These are phyloP conservation scores for Heterobasidion parviporum DNA, from an alignment of 1,284 basidiomycete species.

Conservation along the genomic window DNA sequence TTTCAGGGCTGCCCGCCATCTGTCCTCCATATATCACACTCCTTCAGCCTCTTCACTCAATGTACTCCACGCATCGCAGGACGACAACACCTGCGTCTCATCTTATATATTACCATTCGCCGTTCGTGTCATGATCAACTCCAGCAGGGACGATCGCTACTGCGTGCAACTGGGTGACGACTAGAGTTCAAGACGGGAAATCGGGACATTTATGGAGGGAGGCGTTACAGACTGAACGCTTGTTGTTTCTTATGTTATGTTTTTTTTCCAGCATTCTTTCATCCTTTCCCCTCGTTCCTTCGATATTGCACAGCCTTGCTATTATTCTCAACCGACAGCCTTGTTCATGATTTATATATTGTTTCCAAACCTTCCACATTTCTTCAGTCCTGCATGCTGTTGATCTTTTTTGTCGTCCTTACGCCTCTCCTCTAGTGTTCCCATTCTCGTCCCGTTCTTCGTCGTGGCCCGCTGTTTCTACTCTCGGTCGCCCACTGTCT, in stretches of 20 bases:
- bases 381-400: not conserved
- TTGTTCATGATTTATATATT: not conserved
- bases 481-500: not conserved
- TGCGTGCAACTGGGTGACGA: not conserved
- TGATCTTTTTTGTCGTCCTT: not conserved
- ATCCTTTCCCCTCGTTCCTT: not conserved
- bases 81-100: not conserved
- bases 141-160: not conserved
- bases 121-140: not conserved
- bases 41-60: slow-evolving; percentile 4
- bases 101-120: not conserved
- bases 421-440: not conserved
- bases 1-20: slow-evolving; percentile 20
- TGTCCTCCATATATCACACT: slow-evolving; percentile 12
- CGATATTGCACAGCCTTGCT: not conserved
- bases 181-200: not conserved
- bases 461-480: not conserved
- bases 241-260: not conserved
- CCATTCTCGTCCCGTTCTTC: not conserved
- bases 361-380: not conserved
- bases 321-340: not conserved
- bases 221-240: not conserved
- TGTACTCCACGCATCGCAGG: slow-evolving; percentile 1
- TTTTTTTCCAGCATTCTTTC: not conserved
- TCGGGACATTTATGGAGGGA: not conserved